A percentile compares a stretch with the other conserved stretches of the same genome.
These are phyloP conservation scores for Farysia itapuensis DNA, from an alignment of 1,284 basidiomycete genomes.

Conservation along the genomic window DNA sequence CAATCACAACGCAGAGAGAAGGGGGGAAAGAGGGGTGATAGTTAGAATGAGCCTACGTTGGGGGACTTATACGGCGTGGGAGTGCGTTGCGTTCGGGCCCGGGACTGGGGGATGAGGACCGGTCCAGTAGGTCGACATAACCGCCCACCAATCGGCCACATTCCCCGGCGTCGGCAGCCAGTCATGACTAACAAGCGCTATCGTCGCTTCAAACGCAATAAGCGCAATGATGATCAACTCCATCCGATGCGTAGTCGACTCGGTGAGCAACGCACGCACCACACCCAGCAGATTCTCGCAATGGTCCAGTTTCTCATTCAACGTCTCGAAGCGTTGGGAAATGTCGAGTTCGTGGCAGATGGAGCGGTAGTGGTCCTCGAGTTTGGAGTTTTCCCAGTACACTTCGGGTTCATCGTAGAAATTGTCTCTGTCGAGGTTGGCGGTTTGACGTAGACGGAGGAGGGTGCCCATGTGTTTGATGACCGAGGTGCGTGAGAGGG, in stretches of 20 bases:
- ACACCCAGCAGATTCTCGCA: slow-evolving; percentile 53
- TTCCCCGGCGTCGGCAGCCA: slow-evolving; percentile 37
- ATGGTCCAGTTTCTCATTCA: slow-evolving; percentile 58
- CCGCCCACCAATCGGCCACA: neutral
- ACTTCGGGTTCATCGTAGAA: slow-evolving; percentile 58
- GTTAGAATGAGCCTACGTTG: too few species aligned
- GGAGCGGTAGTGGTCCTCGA: slow-evolving; percentile 54
- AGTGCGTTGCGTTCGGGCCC: neutral
- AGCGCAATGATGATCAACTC: slow-evolving; percentile 54
- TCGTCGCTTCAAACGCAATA: slow-evolving; percentile 49
- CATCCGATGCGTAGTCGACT: slow-evolving; percentile 54
- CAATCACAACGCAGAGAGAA: neutral
- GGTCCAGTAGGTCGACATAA: neutral
- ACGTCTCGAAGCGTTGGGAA: slow-evolving; percentile 44
- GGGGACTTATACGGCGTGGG: neutral
- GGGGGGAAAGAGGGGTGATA: neutral
- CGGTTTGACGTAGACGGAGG: slow-evolving; percentile 46
- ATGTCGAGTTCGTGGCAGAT: slow-evolving; percentile 55
- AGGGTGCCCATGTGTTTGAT: slow-evolving; percentile 57
- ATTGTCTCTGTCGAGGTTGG: slow-evolving; percentile 53
- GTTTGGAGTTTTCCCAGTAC: slow-evolving; percentile 55
- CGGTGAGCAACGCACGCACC: slow-evolving; percentile 55
- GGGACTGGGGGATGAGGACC: neutral
- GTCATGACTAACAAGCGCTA: slow-evolving; percentile 47
- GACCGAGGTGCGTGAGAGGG: slow-evolving; percentile 48